Evolutionary conservation across 163 green algal genomes (phyloP).

Genomic region (Volvox carteri): DNA sequence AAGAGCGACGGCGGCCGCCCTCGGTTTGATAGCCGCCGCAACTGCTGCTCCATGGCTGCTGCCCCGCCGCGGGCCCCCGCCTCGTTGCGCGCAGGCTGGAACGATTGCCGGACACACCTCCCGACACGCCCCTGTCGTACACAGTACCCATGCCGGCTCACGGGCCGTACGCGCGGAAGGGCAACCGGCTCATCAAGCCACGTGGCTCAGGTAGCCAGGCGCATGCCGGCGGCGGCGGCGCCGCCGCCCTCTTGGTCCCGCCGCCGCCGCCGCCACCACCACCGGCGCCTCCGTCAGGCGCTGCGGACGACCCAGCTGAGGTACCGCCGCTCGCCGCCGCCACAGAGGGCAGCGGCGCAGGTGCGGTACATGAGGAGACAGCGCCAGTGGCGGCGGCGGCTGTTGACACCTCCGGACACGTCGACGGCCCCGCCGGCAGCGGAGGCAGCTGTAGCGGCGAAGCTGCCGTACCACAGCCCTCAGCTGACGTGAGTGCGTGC

Average conservation of each 20-base stretch:
- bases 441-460: too few species aligned
- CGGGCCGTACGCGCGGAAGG: conserved; percentile 34
- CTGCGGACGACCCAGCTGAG: neutral
- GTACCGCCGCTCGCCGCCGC: neutral
- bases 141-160: conserved; percentile 42
- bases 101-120: conserved; percentile 13
- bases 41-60: neutral
- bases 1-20: neutral
- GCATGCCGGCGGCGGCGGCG: neutral
- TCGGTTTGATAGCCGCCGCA: neutral
- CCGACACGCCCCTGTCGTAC: conserved; percentile 13
- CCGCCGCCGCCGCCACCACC: neutral
- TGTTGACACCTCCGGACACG: too few species aligned
- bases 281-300: neutral
- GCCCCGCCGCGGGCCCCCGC: too few species aligned
- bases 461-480: too few species aligned
- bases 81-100: conserved; percentile 35
- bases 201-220: neutral
- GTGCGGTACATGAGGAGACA: neutral
- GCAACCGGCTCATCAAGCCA: conserved; percentile 22
- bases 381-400: neutral
- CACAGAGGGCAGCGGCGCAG: neutral
- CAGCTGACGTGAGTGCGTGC: too few species aligned
- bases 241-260: neutral
- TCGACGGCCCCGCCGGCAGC: too few species aligned